Base-by-base conservation (phyloP, 2,329 filamentous ascomycete genomes). In the Aspergillus amoenus region DNA sequence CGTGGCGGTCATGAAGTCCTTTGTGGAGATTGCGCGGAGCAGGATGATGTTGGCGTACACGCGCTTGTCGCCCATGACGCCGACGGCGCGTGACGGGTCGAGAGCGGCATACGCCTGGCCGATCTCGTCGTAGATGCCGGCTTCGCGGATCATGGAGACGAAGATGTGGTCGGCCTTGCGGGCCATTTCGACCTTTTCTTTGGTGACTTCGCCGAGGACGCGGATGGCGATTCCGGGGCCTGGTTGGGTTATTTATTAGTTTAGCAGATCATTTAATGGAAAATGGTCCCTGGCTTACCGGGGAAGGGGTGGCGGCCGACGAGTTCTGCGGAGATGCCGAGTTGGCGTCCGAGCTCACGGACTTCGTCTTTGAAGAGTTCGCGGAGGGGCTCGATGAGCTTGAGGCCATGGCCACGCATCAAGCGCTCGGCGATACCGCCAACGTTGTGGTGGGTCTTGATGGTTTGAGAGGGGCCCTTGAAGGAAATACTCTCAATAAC, bases 291-390 rank as follows among this genome's bases (percentile, higher is more conserved):
- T 30, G 27, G n/a, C 52, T 44, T 56, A 59, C 59, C 62, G 17
- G 67, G 66, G 81, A 91, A 92, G 22, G 89, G 64, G 50, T 61
- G 88, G 68, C 92, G 89, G 84, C 86, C 89, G 54, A 93, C 87
- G 7, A 93, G 84, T n/a, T 90, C 83, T 60, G 89, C 82, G 49
- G 85, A 81, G 57, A 93, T 90, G 24, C 86, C 86, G 3, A 93
- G 80, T 60, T 89, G 80, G 15, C 83, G 84, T 34, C 90, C 89
- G 4, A 93, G 76, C 62, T 81, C 77, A 57, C 89, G 82, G 24
- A 91, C 90, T 76, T 94, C 90, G 66, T 94, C 89, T 73, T 94
- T 94, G 83, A 93, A 93, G 30, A 94, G 79, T 69, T 90, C 86
- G 43, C 89, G 81, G 0, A 94, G 83, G 2, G 90, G 90, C 77